Conservation (phyloP, 179 eudicot species). For the Carnegiea gigantea region DNA sequence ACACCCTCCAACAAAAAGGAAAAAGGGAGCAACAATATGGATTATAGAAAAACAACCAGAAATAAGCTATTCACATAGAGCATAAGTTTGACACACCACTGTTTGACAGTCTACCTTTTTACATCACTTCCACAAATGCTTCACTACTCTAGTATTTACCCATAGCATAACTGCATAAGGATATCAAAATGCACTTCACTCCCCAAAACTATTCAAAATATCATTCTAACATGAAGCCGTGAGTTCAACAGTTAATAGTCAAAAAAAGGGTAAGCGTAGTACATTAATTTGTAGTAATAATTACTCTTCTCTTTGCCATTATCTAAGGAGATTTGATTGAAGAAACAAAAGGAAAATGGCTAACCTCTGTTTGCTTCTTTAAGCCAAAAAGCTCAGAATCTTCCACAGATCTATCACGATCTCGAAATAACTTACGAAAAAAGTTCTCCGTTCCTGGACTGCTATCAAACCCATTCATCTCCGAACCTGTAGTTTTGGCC, state of each 20-base stretch:
- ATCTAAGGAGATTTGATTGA: background rate
- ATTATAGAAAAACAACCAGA: background rate
- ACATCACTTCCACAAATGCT: background rate
- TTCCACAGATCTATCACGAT: conserved; percentile 89
- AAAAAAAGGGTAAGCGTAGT: too few species aligned
- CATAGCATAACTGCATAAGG: too few species aligned
- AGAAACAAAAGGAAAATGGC: conserved; percentile 23
- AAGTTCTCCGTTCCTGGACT: conserved; percentile 98
- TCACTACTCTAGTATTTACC: background rate
- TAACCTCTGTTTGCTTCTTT: conserved; percentile 72
- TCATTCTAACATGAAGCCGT: background rate
- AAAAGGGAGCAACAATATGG: background rate
- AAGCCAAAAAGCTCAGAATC: conserved; percentile 87
- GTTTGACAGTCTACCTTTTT: too few species aligned
- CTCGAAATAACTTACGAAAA: conserved; percentile 89
- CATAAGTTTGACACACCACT: background rate
- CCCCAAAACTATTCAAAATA: background rate
- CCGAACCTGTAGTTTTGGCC: conserved; percentile 40
- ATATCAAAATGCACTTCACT: background rate
- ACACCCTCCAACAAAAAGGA: background rate
- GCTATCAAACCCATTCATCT: conserved; percentile 64
- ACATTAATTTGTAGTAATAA: background rate
- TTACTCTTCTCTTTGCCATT: background rate
- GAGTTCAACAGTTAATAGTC: background rate
- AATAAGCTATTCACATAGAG: background rate